Base-by-base conservation (phyloP, 257 asterid species). In the Cruciata laevipes region DNA sequence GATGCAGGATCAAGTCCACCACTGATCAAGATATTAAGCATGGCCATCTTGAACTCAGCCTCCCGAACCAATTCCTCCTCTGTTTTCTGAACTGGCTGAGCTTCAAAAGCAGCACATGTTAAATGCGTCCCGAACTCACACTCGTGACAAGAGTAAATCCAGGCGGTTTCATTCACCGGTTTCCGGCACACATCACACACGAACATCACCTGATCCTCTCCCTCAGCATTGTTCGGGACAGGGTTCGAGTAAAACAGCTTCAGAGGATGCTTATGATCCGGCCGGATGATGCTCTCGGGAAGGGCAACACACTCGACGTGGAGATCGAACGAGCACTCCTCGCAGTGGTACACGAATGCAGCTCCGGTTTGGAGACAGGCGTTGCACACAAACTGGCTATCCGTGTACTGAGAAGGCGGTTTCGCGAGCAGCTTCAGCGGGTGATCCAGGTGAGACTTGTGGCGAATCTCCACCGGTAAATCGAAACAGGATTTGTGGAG, bases 111-210 rank as follows among this genome's bases (percentile, higher is more conserved):
- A 65, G 84, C 86, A 44, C 95, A 87, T 75, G 85, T 89, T 75
- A 85, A 63, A 78, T 87, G 95, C 9, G 89, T 83, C 52, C 86
- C 91, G 4, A 85, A 87, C 59, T 87, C 89, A 52, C 95, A 85
- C 61, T 82, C 88, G 0, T 83, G 85, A 23, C 95, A 87, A 18
- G 67, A 78, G 71, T 87, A 87, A 31, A 78, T 42, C 95, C 95
- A 87, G 16, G 91, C 89, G 77, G 76, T 63, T 27, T 87, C 85
- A 13, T 87, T 84, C 2, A 80, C 86, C 4, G 85, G 83, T 6
- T 79, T 81, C 63, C 49, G 69, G 61, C 95, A 87, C 33, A 79
- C 89, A 37, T 85, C 87, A 63, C 95, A 87, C 71, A 69, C 20
- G 80, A 80, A 77, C 9, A 68, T 71, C 75, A 38, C 81, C 4